Conservation (phyloP, 352 stramenopile species). For the Phytopythium mirpurense region DNA sequence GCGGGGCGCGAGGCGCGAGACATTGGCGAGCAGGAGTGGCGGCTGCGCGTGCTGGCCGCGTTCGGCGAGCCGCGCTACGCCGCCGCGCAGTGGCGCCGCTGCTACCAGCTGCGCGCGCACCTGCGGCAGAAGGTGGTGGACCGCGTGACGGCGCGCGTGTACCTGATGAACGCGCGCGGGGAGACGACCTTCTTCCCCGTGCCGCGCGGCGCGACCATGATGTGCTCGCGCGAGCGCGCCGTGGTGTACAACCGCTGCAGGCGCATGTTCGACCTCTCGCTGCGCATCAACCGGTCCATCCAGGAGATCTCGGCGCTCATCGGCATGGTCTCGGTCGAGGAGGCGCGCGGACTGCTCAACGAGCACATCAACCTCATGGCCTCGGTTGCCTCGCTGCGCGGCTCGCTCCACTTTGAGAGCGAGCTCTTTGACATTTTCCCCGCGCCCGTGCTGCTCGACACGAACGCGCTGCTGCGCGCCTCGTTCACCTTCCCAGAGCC, state of each 20-base stretch:
- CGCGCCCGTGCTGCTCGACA: conserved; percentile 70
- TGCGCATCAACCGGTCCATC: conserved; percentile 85
- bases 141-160: conserved; percentile 59
- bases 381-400: conserved; percentile 63
- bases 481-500: conserved; percentile 45
- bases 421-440: conserved; percentile 83
- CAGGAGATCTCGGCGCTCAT: conserved; percentile 84
- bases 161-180: conserved; percentile 77
- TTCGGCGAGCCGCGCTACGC: conserved; percentile 52
- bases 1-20: conserved; percentile 33
- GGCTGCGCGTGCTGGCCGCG: conserved; percentile 36
- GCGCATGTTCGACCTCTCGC: conserved; percentile 83
- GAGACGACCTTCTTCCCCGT: conserved; percentile 68
- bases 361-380: conserved; percentile 84
- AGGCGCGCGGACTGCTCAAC: conserved; percentile 68
- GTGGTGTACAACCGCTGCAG: conserved; percentile 82
- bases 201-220: conserved; percentile 44
- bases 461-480: conserved; percentile 65
- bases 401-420: conserved; percentile 82
- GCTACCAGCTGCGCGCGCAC: conserved; percentile 59
- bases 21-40: conserved; percentile 62
- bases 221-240: conserved; percentile 74
- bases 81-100: conserved; percentile 52
- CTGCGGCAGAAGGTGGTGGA: conserved; percentile 56
- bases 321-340: conserved; percentile 74